Base-by-base conservation (phyloP, 2,329 filamentous ascomycete genomes). In the Aspergillus sojae region DNA sequence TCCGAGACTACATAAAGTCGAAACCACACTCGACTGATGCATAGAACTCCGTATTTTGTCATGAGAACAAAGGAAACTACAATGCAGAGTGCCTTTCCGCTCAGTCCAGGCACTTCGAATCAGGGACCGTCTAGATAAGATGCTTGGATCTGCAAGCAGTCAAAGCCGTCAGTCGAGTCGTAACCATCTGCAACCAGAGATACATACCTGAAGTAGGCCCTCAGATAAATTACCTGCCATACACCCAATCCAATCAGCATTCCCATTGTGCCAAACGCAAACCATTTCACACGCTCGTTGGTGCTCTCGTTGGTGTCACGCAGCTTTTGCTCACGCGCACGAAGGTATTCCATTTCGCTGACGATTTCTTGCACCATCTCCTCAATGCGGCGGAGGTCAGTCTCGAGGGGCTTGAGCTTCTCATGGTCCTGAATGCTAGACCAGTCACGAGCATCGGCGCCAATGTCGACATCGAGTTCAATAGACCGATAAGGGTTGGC, bases 301-400 rank as follows among this genome's bases (percentile, higher is more conserved):
- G 95, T 99, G 85, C 94, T 98, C 89, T 99, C 95, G 81, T 99
- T 99, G 71, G 95, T 99, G 82, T 99, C 94, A 78, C 95, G 87
- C 72, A 99, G 86, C 84, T 93, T 96, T 87, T 97, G 93, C 85
- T 99, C 95, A 72, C 95, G 88, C 45, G 80, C 74, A 69, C 95
- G 88, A 72, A 99, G 87, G 82, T 98, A 99, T 69, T 98, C 94
- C 94, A 99, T 96, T 85, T 98, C 94, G 67, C 81, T 81, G 56
- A 97, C 94, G 68, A 98, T 89, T 82, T 98, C 94, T 69, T 84
- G 85, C 45, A 96, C 91, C 76, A 94, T 86, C 82, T 97, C 95
- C 79, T 97, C 93, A 75, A 98, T 91, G 71, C 93, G 89, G 74
- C 94, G 90, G 75, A 99, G 87, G 79, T 98, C 95, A 21, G 92